Base-by-base conservation (phyloP, 108 stramenopile species). In the Pelagomonas calceolata region DNA sequence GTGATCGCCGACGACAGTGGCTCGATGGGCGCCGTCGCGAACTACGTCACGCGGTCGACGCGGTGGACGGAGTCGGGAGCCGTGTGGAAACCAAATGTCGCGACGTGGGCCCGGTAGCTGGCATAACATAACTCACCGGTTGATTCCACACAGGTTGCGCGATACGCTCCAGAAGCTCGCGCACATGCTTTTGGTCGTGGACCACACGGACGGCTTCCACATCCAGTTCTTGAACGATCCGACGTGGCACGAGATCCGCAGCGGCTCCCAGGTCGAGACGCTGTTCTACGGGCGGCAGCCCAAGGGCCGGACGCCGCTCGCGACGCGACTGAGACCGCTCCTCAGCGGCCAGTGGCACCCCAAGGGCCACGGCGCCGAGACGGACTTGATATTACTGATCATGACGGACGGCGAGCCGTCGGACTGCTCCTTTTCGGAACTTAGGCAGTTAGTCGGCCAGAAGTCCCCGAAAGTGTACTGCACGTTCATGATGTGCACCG, bases 401-500 rank as follows among this genome's bases (percentile, higher is more conserved):
- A 30, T 69, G 69, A 69, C 69, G 44, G 69, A 69, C 46, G 69
- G 69, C 32, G 4, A 45, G 46, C 69, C 69, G 12, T 15, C 10
- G 32, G 69, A 69, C 46, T 17, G 3, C 51, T 31, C 43, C 31
- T 32, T 46, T 30, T 14, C 30, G 45, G 30, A 5, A 0, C n/a
- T 69, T 9, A 18, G 10, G 46, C 44, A 26, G 32, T 9, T 51
- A 0, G 31, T 69, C 36, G 31, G 30, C 4, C 32, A 17, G 7
- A 35, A 36, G 12, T 17, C n/a, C 16, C 17, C 44, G 0, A 45
- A 51, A 4, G 46, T 51, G 30, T 69, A 29, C 36, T 45, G 46
- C 0, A 30, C 69, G 31, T 69, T 69, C 45, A n/a, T 69, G 7
- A 69, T 69, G 69, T 69, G 69, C 69, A 69, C 69, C 10, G 69